A percentile compares a stretch with the other conserved stretches of the same genome.
Conservation (phyloP, 1,139 yeast genomes). For the Hansenula sp. region DNA sequence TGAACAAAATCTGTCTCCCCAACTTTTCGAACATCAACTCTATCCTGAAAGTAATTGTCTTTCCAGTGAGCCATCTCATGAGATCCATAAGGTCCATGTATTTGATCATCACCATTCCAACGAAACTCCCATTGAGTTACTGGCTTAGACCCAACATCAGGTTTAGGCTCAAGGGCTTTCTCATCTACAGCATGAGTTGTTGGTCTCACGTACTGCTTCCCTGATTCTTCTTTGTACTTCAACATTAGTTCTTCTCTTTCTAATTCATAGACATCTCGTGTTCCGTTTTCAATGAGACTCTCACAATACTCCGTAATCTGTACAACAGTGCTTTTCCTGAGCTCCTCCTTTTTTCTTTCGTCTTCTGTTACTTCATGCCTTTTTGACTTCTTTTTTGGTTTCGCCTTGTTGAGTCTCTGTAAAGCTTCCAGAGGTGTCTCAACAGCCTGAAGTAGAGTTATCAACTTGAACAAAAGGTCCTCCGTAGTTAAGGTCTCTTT, state of each 20-base stretch:
- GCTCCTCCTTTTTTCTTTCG: slow-evolving; percentile 13
- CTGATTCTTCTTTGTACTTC: slow-evolving; percentile 45
- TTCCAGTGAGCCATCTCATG: slow-evolving; percentile 61
- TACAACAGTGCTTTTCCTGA: slow-evolving; percentile 29
- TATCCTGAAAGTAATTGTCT: slow-evolving; percentile 47
- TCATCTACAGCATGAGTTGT: slow-evolving; percentile 18
- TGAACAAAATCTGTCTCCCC: slow-evolving; percentile 27
- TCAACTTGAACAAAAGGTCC: slow-evolving; percentile 32
- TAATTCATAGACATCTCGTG: slow-evolving; percentile 46
- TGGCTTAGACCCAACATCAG: slow-evolving; percentile 22
- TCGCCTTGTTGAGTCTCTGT: slow-evolving; percentile 36
- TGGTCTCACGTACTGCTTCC: slow-evolving; percentile 23
- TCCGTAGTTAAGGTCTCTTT: slow-evolving; percentile 19
- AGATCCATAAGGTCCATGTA: slow-evolving; percentile 58
- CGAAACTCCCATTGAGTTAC: slow-evolving; percentile 65
- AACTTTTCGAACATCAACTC: slow-evolving; percentile 38
- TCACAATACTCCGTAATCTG: slow-evolving; percentile 50
- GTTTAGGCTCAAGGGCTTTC: slow-evolving; percentile 7
- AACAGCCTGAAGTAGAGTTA: slow-evolving; percentile 47
- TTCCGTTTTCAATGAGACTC: slow-evolving; percentile 36
- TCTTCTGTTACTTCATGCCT: slow-evolving; percentile 10
- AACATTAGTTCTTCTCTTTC: slow-evolving; percentile 59
- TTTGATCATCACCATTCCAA: slow-evolving; percentile 47
- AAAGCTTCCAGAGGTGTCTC: slow-evolving; percentile 65
- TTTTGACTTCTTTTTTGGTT: slow-evolving; percentile 22